A percentile compares a stretch with the other conserved stretches of the same genome.
Evolutionary conservation across 345 rosid genomes (phyloP).

Genomic region (Hibiscus syriacus): DNA sequence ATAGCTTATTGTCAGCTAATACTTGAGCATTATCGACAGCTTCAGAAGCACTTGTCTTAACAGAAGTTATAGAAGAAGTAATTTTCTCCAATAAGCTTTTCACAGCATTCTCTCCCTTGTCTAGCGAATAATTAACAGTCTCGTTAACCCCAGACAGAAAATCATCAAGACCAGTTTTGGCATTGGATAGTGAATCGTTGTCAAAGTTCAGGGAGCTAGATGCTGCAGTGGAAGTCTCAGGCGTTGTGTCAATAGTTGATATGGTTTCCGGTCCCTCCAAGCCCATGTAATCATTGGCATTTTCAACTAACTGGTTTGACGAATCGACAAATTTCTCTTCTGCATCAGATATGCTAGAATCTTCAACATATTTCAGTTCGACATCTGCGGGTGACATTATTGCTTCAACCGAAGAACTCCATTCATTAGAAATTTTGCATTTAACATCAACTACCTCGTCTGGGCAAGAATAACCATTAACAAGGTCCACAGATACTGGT

Average conservation of each 20-base stretch:
- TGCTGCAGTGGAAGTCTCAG: slow-evolving; percentile 30
- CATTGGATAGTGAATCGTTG: slow-evolving; percentile 28
- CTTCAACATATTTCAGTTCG: slow-evolving; percentile 40
- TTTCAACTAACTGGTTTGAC: slow-evolving; percentile 30
- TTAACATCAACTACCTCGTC: slow-evolving; percentile 23
- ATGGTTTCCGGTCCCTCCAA: slow-evolving; percentile 34
- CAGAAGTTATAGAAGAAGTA: slow-evolving; percentile 45
- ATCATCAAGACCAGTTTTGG: slow-evolving; percentile 44
- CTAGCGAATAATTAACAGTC: slow-evolving; percentile 43
- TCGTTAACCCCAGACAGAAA: slow-evolving; percentile 35
- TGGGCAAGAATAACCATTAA: slow-evolving; percentile 19
- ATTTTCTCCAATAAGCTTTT: slow-evolving; percentile 52
- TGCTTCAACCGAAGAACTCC: slow-evolving; percentile 29
- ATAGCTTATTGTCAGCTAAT: slow-evolving; percentile 37
- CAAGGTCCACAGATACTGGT: slow-evolving; percentile 14
- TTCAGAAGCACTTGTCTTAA: slow-evolving; percentile 52
- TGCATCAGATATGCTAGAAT: slow-evolving; percentile 24
- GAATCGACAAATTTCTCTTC: slow-evolving; percentile 31
- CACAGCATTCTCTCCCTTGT: slow-evolving; percentile 44
- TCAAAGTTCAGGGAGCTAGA: slow-evolving; percentile 29
- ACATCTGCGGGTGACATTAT: slow-evolving; percentile 14
- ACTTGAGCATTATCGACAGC: slow-evolving; percentile 51
- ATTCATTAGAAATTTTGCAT: slow-evolving; percentile 29
- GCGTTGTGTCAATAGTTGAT: slow-evolving; percentile 23
- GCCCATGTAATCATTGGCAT: slow-evolving; percentile 21